Conservation (phyloP, 805 yeast species). For the Ogataea naganishii region DNA sequence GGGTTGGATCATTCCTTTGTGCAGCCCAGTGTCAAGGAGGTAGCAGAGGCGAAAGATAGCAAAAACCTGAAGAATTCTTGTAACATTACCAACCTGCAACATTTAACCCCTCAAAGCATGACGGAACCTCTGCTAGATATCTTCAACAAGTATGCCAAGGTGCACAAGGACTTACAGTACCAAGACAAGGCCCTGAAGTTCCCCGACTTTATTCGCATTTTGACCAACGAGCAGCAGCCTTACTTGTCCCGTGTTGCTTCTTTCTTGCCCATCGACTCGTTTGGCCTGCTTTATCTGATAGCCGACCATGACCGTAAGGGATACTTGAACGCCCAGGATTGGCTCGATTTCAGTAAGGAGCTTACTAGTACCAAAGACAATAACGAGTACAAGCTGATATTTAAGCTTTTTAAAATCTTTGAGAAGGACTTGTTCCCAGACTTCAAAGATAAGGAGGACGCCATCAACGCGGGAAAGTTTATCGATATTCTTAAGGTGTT, state of each 20-base stretch:
- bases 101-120: too few species aligned
- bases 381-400: conserved; percentile 42
- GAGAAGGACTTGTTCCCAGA: conserved; percentile 23
- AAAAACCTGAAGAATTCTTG: too few species aligned
- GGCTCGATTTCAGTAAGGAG: conserved; percentile 59
- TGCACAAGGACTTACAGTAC: conserved; percentile 20
- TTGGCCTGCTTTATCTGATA: conserved; percentile 67
- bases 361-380: conserved; percentile 34
- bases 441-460: conserved; percentile 3
- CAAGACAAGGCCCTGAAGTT: conserved; percentile 24
- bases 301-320: conserved; percentile 74
- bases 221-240: conserved; percentile 36
- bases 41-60: too few species aligned
- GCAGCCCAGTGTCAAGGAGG: too few species aligned
- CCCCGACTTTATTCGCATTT: conserved; percentile 33
- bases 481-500: conserved; percentile 14
- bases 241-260: conserved; percentile 16
- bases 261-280: conserved; percentile 43
- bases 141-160: conserved; percentile 32
- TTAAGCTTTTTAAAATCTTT: conserved; percentile 43
- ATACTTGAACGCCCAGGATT: conserved; percentile 44
- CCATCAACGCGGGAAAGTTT: conserved; percentile 12
- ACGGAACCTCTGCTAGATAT: too few species aligned
- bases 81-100: too few species aligned
- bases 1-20: too few species aligned